A percentile compares a stretch with the other conserved stretches of the same genome.
Conservation (phyloP, 257 asterid genomes). For the Cruciata laevipes region DNA sequence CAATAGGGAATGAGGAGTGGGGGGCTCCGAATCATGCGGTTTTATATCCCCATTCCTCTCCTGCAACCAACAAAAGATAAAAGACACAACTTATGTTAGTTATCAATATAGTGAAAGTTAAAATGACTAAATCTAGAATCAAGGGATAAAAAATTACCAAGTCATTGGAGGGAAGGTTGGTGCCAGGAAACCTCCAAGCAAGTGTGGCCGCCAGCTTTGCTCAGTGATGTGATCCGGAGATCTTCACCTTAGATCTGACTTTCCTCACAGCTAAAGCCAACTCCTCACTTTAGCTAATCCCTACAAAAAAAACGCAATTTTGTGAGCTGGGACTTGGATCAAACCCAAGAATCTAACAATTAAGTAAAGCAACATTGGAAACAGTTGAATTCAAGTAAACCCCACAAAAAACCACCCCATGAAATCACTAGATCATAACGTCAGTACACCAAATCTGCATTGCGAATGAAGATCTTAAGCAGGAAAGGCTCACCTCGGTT, state of each 20-base stretch:
- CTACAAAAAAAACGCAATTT: slow-evolving; percentile 8
- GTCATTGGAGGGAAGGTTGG: slow-evolving; percentile 56
- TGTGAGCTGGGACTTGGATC: slow-evolving; percentile 14
- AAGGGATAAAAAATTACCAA: slow-evolving; percentile 37
- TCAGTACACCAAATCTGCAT: slow-evolving; percentile 9
- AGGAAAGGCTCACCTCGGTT: neutral
- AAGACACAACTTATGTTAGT: neutral
- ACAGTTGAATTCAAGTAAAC: slow-evolving; percentile 8
- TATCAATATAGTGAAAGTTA: neutral
- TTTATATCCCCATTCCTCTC: slow-evolving; percentile 76
- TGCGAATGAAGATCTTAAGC: neutral
- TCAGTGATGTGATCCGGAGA: slow-evolving; percentile 32
- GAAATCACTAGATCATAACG: slow-evolving; percentile 14
- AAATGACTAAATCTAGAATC: neutral
- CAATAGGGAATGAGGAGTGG: slow-evolving; percentile 61
- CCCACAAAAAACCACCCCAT: slow-evolving; percentile 14
- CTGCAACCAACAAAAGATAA: slow-evolving; percentile 32
- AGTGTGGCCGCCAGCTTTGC: slow-evolving; percentile 78
- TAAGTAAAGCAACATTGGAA: neutral
- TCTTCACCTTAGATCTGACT: slow-evolving; percentile 51
- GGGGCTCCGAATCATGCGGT: slow-evolving; percentile 63
- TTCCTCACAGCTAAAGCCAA: slow-evolving; percentile 28
- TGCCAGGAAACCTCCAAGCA: slow-evolving; percentile 64
- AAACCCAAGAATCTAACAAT: slow-evolving; percentile 15
- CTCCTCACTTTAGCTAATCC: slow-evolving; percentile 32